Evolutionary conservation across 768 basidiomycete genomes (phyloP), one percentile per base, ranked within the genome.

Genomic region (Trametes elegans): DNA sequence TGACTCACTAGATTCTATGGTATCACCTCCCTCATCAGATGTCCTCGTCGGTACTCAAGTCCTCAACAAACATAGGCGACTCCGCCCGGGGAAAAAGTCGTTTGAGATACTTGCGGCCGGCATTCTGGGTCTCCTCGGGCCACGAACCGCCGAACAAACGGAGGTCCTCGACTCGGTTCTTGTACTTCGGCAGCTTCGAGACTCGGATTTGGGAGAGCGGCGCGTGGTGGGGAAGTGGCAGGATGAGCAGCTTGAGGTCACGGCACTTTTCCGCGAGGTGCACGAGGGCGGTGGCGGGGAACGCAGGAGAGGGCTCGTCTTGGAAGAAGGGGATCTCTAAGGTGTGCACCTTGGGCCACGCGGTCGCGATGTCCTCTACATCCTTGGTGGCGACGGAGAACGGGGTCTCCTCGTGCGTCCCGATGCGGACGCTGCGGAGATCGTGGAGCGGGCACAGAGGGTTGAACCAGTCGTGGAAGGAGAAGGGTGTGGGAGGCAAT

Each of bases 401-500:
- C 11, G 32, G 21, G 27, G 38, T 31, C 11, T 45, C 44, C 24
- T 27, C 36, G 19, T 7, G 13, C 11, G 43, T 28, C 11, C 16
- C 18, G 34, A 53, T 14, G 4, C 5, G 7, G 11, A 53, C 26
- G 8, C 6, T 14, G 14, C 4, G 23, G n/a, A 53, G 43, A 3
- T 29, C 19, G 24, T 34, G 51, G 3, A 53, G 21, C 10, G 42
- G 34, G 34, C 45, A 53, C 32, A 53, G n/a, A 16, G 51, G 42
- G 10, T 42, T 35, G 41, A 53, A 53, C 42, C 42, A 44, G 32
- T 27, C 51, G 26, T 44, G 31, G 51, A 53, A 53, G 9, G 24
- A 21, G n/a, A 13, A 36, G 1, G 23, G 9, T 7, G 13, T 43
- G 11, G 7, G 16, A 6, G 16, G 44, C 51, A 26, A 36, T 9